Evolutionary conservation across 768 basidiomycete species (phyloP), one percentile per base, ranked within the genome.

Genomic region (Tricholoma sp.): DNA sequence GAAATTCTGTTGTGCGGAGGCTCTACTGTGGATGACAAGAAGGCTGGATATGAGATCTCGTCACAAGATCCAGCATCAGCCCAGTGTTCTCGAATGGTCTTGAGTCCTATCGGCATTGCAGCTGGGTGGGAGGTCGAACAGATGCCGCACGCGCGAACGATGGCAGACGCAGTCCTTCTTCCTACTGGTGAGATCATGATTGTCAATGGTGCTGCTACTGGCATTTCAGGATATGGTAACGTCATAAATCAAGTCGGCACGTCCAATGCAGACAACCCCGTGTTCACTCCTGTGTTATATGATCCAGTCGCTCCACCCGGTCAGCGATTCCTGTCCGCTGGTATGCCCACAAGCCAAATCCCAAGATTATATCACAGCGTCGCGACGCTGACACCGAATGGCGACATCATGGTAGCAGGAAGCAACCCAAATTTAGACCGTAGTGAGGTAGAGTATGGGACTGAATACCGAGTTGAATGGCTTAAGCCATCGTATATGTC

Each of bases 381-480:
- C 0, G 91, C 90, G 47, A 89, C 86, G 13, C 70, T 91, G 63
- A 86, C 88, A 7, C 90, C 90, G 6, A 73, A 71, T 31, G 91
- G 85, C 3, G 78, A 80, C 52, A 70, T 92, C 50, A 82, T 92
- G 85, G 83, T 93, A 55, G 85, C 89, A 17, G 90, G 90, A 33
- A 89, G 89, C 57, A 92, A 91, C 64, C 91, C 91, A 24, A 92
- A 92, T 68, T 68, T 91, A 57, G 89, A 92, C 68, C 74, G 88
- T 52, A 90, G 85, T 62, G 86, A 83, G 61, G 62, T 81, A 41
- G 74, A 75, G 65, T 94, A 89, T 66, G 84, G 86, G 31, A 93
- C 92, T 15, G 91, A 96, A 68, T 96, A 95, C 67, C 79, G 92
- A 50, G 88, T 93, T 32, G 94, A 97, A 67, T 85, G 87, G 80